These are phyloP conservation scores for Raffaelea ambrosiae DNA, from an alignment of 2,329 filamentous ascomycete genomes.

Conservation along the genomic window DNA sequence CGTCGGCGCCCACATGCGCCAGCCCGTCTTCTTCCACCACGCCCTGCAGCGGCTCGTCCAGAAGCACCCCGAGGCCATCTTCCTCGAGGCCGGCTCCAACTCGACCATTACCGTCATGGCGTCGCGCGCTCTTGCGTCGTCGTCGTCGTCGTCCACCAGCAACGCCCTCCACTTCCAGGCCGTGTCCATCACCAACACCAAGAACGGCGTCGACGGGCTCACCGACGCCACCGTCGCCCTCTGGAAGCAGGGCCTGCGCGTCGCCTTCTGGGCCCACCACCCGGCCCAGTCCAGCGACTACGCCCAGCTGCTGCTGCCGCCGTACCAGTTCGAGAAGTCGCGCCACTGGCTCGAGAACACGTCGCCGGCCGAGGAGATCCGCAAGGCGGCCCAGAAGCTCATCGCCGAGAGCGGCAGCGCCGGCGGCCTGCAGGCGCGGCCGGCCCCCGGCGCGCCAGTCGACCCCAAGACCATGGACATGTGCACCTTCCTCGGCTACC, in stretches of 20 bases:
- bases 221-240: constrained; percentile 20
- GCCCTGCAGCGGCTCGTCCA: constrained; percentile 27
- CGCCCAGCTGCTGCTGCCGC: constrained; percentile 21
- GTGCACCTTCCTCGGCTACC: constrained; percentile 9
- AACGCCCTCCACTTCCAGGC: constrained; percentile 15
- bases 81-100: constrained; percentile 33
- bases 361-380: background rate
- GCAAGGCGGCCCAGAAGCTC: constrained; percentile 10
- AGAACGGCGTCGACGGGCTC: constrained; percentile 12
- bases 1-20: constrained; percentile 28
- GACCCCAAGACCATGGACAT: background rate
- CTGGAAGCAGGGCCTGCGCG: constrained; percentile 28
- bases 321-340: constrained; percentile 31
- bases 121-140: constrained; percentile 13
- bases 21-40: constrained; percentile 35
- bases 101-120: constrained; percentile 27
- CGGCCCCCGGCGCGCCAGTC: too few species aligned
- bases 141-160: background rate
- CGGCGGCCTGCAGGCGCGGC: background rate
- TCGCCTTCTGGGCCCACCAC: constrained; percentile 29
- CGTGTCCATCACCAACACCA: constrained; percentile 15
- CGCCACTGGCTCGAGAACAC: constrained; percentile 25
- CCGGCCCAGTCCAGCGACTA: constrained; percentile 17
- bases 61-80: constrained; percentile 18
- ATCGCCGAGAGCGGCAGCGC: constrained; percentile 1